Evolutionary conservation across 768 basidiomycete genomes (phyloP).

Genomic region (Amanita jacksonii): DNA sequence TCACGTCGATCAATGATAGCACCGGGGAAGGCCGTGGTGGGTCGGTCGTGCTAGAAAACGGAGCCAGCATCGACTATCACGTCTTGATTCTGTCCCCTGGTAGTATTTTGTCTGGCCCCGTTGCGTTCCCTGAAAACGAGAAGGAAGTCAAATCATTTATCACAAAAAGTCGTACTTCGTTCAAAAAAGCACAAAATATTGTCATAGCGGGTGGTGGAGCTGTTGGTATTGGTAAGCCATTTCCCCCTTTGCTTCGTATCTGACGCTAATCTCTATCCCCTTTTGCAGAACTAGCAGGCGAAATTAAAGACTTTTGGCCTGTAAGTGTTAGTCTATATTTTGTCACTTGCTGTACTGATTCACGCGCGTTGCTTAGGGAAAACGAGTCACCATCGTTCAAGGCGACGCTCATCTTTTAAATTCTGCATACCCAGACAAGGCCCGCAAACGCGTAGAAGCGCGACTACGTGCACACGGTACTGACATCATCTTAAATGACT

Average conservation of each 20-base stretch:
- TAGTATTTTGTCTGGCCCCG: conserved; percentile 32
- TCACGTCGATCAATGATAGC: conserved; percentile 19
- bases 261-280: not conserved
- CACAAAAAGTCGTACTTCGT: conserved; percentile 12
- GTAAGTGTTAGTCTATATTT: conserved; percentile 10
- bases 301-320: conserved; percentile 21
- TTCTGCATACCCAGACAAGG: conserved; percentile 36
- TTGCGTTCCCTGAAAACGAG: conserved; percentile 21
- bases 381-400: conserved; percentile 50
- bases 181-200: conserved; percentile 26
- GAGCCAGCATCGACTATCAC: conserved; percentile 35
- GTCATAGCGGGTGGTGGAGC: conserved; percentile 34
- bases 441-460: conserved; percentile 32
- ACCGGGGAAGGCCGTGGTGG: conserved; percentile 28
- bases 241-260: conserved; percentile 11
- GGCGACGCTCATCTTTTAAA: conserved; percentile 37
- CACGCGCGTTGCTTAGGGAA: conserved; percentile 18
- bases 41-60: conserved; percentile 32
- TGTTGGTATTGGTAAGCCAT: conserved; percentile 23
- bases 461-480: conserved; percentile 31
- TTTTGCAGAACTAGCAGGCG: conserved; percentile 19
- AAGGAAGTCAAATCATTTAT: conserved; percentile 18
- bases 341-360: too few relatives aligned
- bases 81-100: conserved; percentile 52
- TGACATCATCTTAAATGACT: conserved; percentile 40